Evolutionary conservation across 805 yeast species (phyloP).

Genomic region (Myxozyma vanderwaltii): DNA sequence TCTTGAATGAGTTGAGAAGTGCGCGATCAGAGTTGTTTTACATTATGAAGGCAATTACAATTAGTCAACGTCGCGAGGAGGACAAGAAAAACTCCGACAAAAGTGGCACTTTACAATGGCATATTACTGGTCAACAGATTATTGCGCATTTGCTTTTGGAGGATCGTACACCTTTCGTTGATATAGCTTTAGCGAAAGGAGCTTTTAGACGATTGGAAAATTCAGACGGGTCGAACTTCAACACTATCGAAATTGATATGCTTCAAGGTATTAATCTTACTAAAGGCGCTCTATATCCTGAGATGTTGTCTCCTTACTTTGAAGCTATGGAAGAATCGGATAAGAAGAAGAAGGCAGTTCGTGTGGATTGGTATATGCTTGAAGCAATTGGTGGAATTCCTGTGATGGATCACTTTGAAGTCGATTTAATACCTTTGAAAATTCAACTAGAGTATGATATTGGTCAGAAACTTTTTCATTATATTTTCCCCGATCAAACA

Average conservation of each 20-base stretch:
- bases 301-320: constrained; percentile 60
- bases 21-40: constrained; percentile 48
- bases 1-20: constrained; percentile 22
- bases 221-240: constrained; percentile 66
- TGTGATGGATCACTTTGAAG: constrained; percentile 66
- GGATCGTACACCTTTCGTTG: constrained; percentile 64
- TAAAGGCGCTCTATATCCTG: constrained; percentile 62
- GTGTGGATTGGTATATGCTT: constrained; percentile 72
- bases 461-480: constrained; percentile 62
- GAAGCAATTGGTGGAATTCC: constrained; percentile 89
- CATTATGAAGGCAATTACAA: constrained; percentile 50
- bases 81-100: constrained; percentile 37
- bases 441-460: constrained; percentile 73
- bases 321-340: constrained; percentile 37
- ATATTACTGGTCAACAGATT: constrained; percentile 66
- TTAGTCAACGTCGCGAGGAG: constrained; percentile 42
- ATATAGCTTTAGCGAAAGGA: constrained; percentile 64
- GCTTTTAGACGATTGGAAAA: constrained; percentile 63
- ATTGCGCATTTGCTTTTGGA: constrained; percentile 69
- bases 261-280: constrained; percentile 71
- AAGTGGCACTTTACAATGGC: constrained; percentile 57
- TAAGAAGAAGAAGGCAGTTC: constrained; percentile 44
- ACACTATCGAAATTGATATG: constrained; percentile 58
- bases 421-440: constrained; percentile 65
- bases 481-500: constrained; percentile 65